These are phyloP conservation scores for Anthracocystis walkeri DNA, from an alignment of 1,284 basidiomycete species.

Conservation along the genomic window DNA sequence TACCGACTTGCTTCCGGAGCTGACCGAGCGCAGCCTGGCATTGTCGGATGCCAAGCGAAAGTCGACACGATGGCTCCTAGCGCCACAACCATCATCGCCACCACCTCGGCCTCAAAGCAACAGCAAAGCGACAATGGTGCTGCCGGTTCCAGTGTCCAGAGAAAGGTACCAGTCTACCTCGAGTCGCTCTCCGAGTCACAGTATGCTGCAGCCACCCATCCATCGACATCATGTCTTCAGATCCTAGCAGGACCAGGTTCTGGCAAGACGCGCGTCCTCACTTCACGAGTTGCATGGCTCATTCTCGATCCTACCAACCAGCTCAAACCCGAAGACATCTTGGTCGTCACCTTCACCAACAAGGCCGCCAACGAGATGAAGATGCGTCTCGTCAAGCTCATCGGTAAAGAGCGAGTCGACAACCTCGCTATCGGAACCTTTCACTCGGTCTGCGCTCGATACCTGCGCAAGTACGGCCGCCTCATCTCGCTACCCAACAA, in stretches of 20 bases:
- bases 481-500: conserved; percentile 78
- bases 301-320: conserved; percentile 48
- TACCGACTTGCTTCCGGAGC: not conserved
- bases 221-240: conserved; percentile 57
- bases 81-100: conserved; percentile 7
- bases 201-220: conserved; percentile 59
- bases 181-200: conserved; percentile 57
- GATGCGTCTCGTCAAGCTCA: conserved; percentile 77
- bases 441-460: conserved; percentile 80
- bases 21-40: not conserved
- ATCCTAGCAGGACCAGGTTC: conserved; percentile 68
- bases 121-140: conserved; percentile 7
- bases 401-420: conserved; percentile 77
- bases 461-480: conserved; percentile 78
- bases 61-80: conserved; percentile 13
- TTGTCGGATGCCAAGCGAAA: not conserved
- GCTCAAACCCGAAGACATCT: conserved; percentile 58
- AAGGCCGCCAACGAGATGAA: conserved; percentile 92
- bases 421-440: conserved; percentile 81
- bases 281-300: conserved; percentile 65
- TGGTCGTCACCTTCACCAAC: conserved; percentile 74
- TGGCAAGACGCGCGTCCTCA: conserved; percentile 68
- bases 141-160: not conserved
- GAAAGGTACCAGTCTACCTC: conserved; percentile 29
- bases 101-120: not conserved